These are phyloP conservation scores for Penicillium decumbens DNA, from an alignment of 2,329 filamentous ascomycete genomes.

Conservation along the genomic window DNA sequence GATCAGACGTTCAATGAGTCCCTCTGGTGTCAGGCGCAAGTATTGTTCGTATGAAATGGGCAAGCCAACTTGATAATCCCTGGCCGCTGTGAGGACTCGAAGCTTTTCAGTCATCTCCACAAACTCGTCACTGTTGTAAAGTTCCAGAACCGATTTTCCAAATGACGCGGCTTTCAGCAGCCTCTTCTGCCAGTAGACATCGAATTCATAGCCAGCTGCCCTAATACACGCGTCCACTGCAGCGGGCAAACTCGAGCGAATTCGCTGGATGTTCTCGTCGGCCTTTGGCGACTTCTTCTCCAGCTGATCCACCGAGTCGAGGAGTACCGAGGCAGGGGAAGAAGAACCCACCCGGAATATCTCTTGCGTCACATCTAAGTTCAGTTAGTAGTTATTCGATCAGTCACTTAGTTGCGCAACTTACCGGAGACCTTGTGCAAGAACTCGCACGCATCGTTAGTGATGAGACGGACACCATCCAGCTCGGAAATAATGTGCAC, in stretches of 20 bases:
- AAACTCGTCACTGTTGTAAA: conserved; percentile 98
- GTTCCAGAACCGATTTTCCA: conserved; percentile 92
- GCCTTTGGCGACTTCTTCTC: conserved; percentile 94
- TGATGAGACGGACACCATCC: conserved; percentile 85
- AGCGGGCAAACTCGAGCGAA: conserved; percentile 78
- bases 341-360: conserved; percentile 86
- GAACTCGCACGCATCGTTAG: conserved; percentile 94
- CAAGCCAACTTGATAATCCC: conserved; percentile 85
- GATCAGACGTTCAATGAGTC: conserved; percentile 77
- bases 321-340: conserved; percentile 81
- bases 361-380: conserved; percentile 67
- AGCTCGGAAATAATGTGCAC: conserved; percentile 83
- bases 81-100: conserved; percentile 84
- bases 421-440: conserved; percentile 78
- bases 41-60: conserved; percentile 93
- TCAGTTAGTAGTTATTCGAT: conserved; percentile 3
- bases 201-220: conserved; percentile 89
- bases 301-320: conserved; percentile 86
- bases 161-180: conserved; percentile 95
- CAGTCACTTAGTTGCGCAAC: conserved; percentile 6
- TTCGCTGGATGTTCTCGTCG: conserved; percentile 95
- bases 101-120: conserved; percentile 96
- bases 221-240: conserved; percentile 92
- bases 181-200: conserved; percentile 87
- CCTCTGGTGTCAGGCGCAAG: conserved; percentile 80